A percentile compares a stretch with the other conserved stretches of the same genome.
These are phyloP conservation scores for Aspergillus steynii DNA, from an alignment of 495 filamentous ascomycete species.

Conservation along the genomic window DNA sequence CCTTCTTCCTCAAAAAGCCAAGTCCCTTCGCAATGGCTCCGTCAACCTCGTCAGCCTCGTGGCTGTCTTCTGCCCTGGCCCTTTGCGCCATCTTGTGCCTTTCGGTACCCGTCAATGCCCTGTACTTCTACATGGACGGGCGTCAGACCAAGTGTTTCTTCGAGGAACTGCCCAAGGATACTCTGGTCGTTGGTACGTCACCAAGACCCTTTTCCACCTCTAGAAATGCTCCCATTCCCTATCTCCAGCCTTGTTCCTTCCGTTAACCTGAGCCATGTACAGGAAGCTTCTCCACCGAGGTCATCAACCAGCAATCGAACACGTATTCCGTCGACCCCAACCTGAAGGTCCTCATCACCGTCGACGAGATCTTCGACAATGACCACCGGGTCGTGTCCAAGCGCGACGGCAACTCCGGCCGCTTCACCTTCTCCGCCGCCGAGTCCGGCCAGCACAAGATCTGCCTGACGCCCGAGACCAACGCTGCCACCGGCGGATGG, in stretches of 20 bases:
- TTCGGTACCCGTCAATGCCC: conserved; percentile 66
- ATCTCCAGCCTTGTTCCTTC: neutral
- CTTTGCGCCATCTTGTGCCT: conserved; percentile 45
- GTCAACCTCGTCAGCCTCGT: conserved; percentile 37
- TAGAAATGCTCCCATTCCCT: neutral
- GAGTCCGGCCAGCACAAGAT: conserved; percentile 92
- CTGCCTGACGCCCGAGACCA: conserved; percentile 82
- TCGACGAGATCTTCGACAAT: conserved; percentile 97
- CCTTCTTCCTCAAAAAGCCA: neutral
- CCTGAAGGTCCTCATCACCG: conserved; percentile 83
- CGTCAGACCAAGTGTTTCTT: conserved; percentile 78
- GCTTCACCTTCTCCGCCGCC: conserved; percentile 94
- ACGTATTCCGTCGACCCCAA: conserved; percentile 67
- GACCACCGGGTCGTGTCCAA: conserved; percentile 93
- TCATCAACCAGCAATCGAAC: conserved; percentile 65
- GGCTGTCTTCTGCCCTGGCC: conserved; percentile 39
- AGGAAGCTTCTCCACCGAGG: conserved; percentile 83
- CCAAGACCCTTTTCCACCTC: neutral
- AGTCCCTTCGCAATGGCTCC: conserved; percentile 32
- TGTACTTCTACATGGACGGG: conserved; percentile 96
- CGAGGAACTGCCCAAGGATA: conserved; percentile 98
- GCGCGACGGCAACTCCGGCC: conserved; percentile 70
- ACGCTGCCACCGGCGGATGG: conserved; percentile 63
- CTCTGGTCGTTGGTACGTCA: conserved; percentile 79
- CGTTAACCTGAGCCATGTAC: neutral